These are phyloP conservation scores for Axilococcus clingmanii DNA, from an alignment of 139 green algal species.

Conservation along the genomic window DNA sequence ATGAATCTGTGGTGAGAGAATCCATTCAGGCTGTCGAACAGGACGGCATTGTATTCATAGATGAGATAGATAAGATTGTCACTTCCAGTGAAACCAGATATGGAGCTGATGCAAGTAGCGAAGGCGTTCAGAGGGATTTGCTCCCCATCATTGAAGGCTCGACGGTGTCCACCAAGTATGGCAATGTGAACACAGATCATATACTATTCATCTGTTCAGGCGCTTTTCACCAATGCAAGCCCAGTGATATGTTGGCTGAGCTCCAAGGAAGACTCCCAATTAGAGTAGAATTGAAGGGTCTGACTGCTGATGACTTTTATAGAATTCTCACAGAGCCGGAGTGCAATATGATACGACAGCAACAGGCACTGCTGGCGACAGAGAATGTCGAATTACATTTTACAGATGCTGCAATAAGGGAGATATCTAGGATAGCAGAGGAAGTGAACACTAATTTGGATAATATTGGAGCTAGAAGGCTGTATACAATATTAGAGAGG, in stretches of 20 bases:
- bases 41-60: constrained; percentile 92
- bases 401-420: constrained; percentile 62
- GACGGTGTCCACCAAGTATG: constrained; percentile 74
- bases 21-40: constrained; percentile 55
- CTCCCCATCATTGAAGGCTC: constrained; percentile 94
- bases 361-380: constrained; percentile 79
- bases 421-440: constrained; percentile 67
- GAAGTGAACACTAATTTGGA: constrained; percentile 75
- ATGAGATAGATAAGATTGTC: constrained; percentile 98
- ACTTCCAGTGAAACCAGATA: constrained; percentile 45
- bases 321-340: constrained; percentile 52
- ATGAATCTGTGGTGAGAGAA: constrained; percentile 57
- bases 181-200: constrained; percentile 91
- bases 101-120: constrained; percentile 39
- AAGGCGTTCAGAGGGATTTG: constrained; percentile 92
- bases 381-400: constrained; percentile 87
- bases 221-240: constrained; percentile 87
- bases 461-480: constrained; percentile 87
- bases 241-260: constrained; percentile 82
- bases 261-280: constrained; percentile 89
- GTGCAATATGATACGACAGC: constrained; percentile 84
- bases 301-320: constrained; percentile 48
- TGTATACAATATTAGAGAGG: constrained; percentile 90
- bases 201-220: constrained; percentile 94
- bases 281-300: constrained; percentile 87